Base-by-base conservation (phyloP, 257 asterid genomes). In the Solanum etuberosum region DNA sequence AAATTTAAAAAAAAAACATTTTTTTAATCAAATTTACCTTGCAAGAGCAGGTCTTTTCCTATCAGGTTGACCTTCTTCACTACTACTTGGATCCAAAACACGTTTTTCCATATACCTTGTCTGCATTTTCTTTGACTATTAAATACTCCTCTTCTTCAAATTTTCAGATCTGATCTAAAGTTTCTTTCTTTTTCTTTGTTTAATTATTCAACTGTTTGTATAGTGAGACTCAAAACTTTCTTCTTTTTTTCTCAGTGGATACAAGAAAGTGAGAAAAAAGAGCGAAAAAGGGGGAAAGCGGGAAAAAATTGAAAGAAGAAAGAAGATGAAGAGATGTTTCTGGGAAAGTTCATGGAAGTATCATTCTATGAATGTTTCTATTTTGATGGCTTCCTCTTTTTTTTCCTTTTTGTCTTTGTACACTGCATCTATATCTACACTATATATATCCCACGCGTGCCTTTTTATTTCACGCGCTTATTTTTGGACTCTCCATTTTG, bases 31-130 rank as follows among this genome's bases (percentile, higher is more conserved):
- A 88, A 70, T 83, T 83, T 90, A 97, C 99, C 98, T 97, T 31
- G 98, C 98, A 88, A 97, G 98, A 92, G 99, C 99, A 9, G 98
- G 99, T 14, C 98, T 92, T 87, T 97, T 97, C 92, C 96, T 87
- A n/a, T 94, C 94, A 42, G 98, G 98, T 74, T 95, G 98, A 90
- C 89, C 94, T 84, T 97, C 99, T 88, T 92, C 90, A 89, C 90
- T 88, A 86, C 90, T 83, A 83, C 84, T 87, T 15, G 92, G 90
- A 93, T 97, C 98, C 95, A 95, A 92, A 38, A 87, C 83, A 67
- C 99, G 96, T 86, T 97, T 97, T 82, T 92, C 97, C 93, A 93
- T 88, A 43, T 91, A 90, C 92, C 93, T 90, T 32, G 93, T 87
- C 81, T 94, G 98, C 98, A 96, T 96, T 88, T 88, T 87, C 83